A percentile compares a stretch with the other conserved stretches of the same genome.
Evolutionary conservation across 2,329 filamentous ascomycete genomes (phyloP).

Genomic region (Aspergillus ruber): DNA sequence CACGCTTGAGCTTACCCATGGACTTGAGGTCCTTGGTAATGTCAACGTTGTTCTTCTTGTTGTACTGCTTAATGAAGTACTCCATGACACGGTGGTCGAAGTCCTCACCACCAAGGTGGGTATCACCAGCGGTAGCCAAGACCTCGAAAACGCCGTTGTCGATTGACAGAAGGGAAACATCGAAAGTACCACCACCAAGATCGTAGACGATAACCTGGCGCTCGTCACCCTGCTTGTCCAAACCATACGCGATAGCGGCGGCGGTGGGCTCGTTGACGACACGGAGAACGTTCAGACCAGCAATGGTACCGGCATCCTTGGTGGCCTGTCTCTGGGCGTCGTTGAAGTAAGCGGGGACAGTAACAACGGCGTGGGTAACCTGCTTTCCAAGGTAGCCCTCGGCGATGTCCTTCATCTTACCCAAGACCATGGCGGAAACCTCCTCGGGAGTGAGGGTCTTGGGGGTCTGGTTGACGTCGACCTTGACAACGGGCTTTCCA

Average conservation of each 20-base stretch:
- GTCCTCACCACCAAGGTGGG: conserved; percentile 95
- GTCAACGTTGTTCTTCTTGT: conserved; percentile 94
- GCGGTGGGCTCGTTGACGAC: conserved; percentile 96
- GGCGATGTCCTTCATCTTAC: conserved; percentile 62
- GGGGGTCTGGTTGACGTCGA: conserved; percentile 52
- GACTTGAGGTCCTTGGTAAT: conserved; percentile 92
- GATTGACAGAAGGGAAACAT: conserved; percentile 88
- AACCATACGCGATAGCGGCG: conserved; percentile 88
- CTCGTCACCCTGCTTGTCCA: conserved; percentile 78
- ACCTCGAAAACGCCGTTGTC: conserved; percentile 93
- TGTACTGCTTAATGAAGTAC: conserved; percentile 94
- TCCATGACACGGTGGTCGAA: conserved; percentile 97
- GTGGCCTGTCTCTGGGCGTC: conserved; percentile 95
- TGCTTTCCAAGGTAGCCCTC: conserved; percentile 57
- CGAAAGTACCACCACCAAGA: conserved; percentile 89
- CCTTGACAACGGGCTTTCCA: conserved; percentile 78
- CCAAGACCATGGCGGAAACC: conserved; percentile 60
- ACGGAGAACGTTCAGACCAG: conserved; percentile 89
- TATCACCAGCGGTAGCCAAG: conserved; percentile 89
- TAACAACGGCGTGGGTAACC: conserved; percentile 67
- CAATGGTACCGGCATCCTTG: conserved; percentile 89
- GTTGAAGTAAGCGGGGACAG: conserved; percentile 96
- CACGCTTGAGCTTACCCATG: conserved; percentile 99
- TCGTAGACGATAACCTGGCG: conserved; percentile 90
- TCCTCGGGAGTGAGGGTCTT: conserved; percentile 63